These are phyloP conservation scores for Kodamaea leandrae DNA, from an alignment of 805 yeast species.

Conservation along the genomic window DNA sequence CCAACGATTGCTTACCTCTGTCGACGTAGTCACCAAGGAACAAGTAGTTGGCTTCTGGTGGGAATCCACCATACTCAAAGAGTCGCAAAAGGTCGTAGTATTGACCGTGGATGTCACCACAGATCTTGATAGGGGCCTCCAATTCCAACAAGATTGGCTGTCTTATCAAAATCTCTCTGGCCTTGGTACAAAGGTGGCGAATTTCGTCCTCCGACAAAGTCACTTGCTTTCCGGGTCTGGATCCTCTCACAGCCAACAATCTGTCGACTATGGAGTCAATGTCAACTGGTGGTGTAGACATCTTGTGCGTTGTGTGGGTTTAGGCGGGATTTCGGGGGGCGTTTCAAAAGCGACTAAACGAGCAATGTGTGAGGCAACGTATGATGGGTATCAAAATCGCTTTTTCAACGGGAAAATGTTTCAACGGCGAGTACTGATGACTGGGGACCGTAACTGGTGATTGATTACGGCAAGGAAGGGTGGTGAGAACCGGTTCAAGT, in stretches of 20 bases:
- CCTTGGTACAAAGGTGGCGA: constrained; percentile 92
- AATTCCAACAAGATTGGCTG: constrained; percentile 94
- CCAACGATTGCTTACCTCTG: constrained; percentile 96
- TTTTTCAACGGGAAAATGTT: background rate
- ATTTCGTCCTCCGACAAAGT: constrained; percentile 92
- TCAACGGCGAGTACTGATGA: background rate
- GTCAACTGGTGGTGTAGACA: constrained; percentile 38
- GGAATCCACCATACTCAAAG: constrained; percentile 98
- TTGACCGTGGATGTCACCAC: constrained; percentile 99
- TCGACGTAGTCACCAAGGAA: constrained; percentile 97
- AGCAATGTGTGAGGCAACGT: constrained; percentile 2
- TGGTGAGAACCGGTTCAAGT: constrained; percentile 4
- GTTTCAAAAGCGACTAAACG: constrained; percentile 1
- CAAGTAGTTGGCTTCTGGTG: constrained; percentile 96
- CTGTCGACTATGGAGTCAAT: constrained; percentile 96
- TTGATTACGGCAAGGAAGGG: constrained; percentile 5
- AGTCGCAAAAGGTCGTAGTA: constrained; percentile 92
- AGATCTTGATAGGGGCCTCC: constrained; percentile 95
- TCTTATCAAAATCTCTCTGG: constrained; percentile 95
- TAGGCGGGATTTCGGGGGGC: constrained; percentile 1
- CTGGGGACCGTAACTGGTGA: background rate
- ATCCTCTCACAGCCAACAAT: constrained; percentile 94
- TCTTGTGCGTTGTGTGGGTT: background rate
- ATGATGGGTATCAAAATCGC: background rate
- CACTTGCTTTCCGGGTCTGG: constrained; percentile 97